phyloP scores from a whole-genome alignment of 257 asterid species.

The Solanum appendiculatum region DNA sequence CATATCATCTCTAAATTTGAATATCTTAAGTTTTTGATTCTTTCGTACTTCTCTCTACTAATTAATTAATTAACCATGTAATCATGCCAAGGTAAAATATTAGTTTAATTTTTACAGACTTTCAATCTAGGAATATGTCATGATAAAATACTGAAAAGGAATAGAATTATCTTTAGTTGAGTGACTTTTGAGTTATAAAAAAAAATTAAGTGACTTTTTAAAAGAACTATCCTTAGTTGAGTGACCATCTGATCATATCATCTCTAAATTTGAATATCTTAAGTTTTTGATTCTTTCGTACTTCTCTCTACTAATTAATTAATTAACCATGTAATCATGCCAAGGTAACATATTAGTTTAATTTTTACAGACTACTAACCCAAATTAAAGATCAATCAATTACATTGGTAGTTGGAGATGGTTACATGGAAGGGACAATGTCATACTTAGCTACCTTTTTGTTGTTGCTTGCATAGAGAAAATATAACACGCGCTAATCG shows the following conservation, averaged over 20 bases:
- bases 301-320: neutral
- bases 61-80: neutral
- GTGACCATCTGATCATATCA: neutral
- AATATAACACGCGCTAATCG: neutral
- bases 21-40: neutral
- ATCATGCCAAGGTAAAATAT: neutral
- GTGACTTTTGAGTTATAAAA: too few species aligned
- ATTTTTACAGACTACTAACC: neutral
- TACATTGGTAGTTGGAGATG: neutral
- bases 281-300: neutral
- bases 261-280: neutral
- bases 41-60: neutral
- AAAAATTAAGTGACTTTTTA: too few species aligned
- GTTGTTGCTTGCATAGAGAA: neutral
- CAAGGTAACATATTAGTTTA: neutral
- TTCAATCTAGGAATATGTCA: too few species aligned
- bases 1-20: neutral
- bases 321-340: neutral
- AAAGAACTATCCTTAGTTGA: neutral
- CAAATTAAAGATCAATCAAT: neutral
- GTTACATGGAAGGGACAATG: neutral
- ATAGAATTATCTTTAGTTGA: neutral
- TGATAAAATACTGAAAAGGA: neutral
- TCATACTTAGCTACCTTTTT: neutral
- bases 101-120: too few species aligned